Conservation (phyloP, 441 rosid species). For the Populus tomentosa region DNA sequence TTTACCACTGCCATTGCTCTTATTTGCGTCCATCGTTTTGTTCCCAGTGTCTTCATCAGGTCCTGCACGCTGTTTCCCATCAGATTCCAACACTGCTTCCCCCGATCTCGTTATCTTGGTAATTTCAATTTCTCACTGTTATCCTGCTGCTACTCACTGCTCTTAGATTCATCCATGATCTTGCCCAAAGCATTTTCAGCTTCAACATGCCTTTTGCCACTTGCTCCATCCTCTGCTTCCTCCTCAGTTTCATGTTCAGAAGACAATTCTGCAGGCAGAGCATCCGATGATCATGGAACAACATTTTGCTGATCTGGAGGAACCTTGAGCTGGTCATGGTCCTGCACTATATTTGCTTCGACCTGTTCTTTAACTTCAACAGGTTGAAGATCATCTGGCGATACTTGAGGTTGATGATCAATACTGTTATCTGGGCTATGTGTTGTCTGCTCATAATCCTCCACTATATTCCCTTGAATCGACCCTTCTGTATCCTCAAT, state of each 20-base stretch:
- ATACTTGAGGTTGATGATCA: not conserved
- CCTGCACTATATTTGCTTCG: not conserved
- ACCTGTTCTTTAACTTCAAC: not conserved
- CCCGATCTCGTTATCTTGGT: not conserved
- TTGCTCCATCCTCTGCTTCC: not conserved
- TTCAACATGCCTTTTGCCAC: not conserved
- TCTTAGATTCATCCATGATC: constrained; percentile 3
- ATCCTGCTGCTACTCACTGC: not conserved
- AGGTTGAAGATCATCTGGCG: constrained; percentile 11
- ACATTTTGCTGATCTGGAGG: not conserved
- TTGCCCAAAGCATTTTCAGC: not conserved
- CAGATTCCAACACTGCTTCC: constrained; percentile 4
- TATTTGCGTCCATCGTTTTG: not conserved
- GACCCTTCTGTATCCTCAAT: constrained; percentile 25
- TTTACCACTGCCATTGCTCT: not conserved
- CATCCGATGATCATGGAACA: not conserved
- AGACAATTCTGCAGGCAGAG: not conserved
- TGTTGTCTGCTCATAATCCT: constrained; percentile 19
- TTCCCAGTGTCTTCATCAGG: constrained; percentile 1
- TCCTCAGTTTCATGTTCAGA: not conserved
- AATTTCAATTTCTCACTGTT: not conserved
- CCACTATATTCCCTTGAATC: constrained; percentile 6
- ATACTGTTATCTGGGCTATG: constrained; percentile 7
- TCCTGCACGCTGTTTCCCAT: not conserved
- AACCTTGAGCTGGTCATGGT: not conserved